Conservation (phyloP, 1,284 basidiomycete genomes). For the Boletus mariae region DNA sequence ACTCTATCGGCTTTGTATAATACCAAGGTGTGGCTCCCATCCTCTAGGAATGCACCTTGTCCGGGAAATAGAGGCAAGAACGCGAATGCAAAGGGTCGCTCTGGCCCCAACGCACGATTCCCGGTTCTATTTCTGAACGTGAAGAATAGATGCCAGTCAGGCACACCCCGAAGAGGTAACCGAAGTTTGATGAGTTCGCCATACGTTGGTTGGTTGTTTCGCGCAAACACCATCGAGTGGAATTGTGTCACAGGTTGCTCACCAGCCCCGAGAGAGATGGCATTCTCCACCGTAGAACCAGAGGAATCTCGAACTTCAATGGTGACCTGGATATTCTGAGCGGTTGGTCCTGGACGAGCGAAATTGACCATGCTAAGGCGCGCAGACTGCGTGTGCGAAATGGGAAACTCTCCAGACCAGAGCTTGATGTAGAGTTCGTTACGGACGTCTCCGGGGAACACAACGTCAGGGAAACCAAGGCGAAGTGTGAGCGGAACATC, state of each 20-base stretch:
- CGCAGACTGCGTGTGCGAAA: slow-evolving; percentile 44
- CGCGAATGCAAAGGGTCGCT: slow-evolving; percentile 88
- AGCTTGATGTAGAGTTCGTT: slow-evolving; percentile 96
- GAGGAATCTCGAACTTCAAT: slow-evolving; percentile 82
- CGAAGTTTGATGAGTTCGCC: slow-evolving; percentile 91
- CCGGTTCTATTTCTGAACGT: slow-evolving; percentile 82
- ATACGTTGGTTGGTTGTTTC: slow-evolving; percentile 84
- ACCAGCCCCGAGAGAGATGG: slow-evolving; percentile 82
- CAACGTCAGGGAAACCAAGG: slow-evolving; percentile 96
- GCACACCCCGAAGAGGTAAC: slow-evolving; percentile 66
- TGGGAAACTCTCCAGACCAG: slow-evolving; percentile 83
- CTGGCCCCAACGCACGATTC: slow-evolving; percentile 49
- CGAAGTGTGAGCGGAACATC: slow-evolving; percentile 81
- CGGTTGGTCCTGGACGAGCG: slow-evolving; percentile 49
- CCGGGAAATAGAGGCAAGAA: slow-evolving; percentile 87
- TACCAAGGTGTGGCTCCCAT: slow-evolving; percentile 84
- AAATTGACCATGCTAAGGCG: slow-evolving; percentile 64
- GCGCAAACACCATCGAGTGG: slow-evolving; percentile 86
- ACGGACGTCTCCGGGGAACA: slow-evolving; percentile 88
- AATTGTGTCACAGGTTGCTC: slow-evolving; percentile 80
- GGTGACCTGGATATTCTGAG: slow-evolving; percentile 84
- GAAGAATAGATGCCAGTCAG: slow-evolving; percentile 91
- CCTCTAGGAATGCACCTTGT: slow-evolving; percentile 79
- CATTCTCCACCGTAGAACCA: slow-evolving; percentile 71
- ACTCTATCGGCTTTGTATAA: slow-evolving; percentile 80